These are phyloP conservation scores for Colletotrichum somersetense DNA, from an alignment of 2,329 filamentous ascomycete species.

Conservation along the genomic window DNA sequence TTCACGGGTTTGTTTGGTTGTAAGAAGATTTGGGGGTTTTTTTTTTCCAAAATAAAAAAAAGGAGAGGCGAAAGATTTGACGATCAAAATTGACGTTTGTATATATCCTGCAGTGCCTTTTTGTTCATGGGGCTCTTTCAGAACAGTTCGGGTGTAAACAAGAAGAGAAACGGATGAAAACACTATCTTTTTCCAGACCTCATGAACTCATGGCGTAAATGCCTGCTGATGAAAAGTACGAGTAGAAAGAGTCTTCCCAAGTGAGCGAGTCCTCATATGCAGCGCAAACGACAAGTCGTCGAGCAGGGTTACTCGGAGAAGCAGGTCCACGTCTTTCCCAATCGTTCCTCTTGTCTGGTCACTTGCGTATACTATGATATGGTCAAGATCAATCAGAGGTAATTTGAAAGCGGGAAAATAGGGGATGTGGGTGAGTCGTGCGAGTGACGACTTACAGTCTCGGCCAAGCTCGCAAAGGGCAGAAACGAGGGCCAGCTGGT, in stretches of 20 bases:
- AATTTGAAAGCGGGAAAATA: no score
- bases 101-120: slow-evolving; percentile 18
- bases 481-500: no score
- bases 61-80: slow-evolving; percentile 17
- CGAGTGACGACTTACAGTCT: no score
- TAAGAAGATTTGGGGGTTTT: background rate
- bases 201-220: no score
- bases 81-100: slow-evolving; percentile 30
- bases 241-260: background rate
- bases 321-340: no score
- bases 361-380: background rate
- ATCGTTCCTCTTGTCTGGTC: background rate
- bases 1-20: slow-evolving; percentile 7
- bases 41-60: background rate
- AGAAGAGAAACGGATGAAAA: slow-evolving; percentile 11
- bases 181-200: no score
- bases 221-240: background rate
- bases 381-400: background rate
- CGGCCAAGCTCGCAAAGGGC: no score
- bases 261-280: background rate
- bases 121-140: slow-evolving; percentile 8
- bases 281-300: background rate
- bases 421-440: no score
- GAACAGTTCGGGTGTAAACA: background rate
- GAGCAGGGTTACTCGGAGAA: background rate